A percentile compares a stretch with the other conserved stretches of the same genome.
Conservation (phyloP, 1,284 basidiomycete genomes). For the Golubevia sp. region DNA sequence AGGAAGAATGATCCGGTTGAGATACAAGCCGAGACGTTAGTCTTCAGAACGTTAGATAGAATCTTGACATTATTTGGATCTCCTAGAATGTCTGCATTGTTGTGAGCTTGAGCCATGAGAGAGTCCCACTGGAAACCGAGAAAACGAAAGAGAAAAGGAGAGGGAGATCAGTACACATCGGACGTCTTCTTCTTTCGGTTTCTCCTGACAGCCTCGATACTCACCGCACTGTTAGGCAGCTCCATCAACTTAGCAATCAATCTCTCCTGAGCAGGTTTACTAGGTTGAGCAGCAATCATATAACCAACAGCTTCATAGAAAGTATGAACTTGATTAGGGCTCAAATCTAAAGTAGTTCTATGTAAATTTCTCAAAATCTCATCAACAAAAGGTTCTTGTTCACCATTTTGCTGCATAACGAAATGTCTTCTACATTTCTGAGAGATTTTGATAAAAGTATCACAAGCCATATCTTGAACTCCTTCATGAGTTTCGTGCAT, state of each 20-base stretch:
- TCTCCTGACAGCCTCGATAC: constrained; percentile 44
- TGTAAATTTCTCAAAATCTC: constrained; percentile 92
- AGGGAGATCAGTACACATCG: too few relatives aligned
- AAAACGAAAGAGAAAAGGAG: too few relatives aligned
- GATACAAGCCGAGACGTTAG: constrained; percentile 95
- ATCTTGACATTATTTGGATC: constrained; percentile 96
- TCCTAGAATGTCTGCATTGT: constrained; percentile 87
- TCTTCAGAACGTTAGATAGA: constrained; percentile 94
- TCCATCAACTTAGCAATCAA: constrained; percentile 96
- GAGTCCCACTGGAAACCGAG: constrained; percentile 75
- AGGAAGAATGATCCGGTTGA: constrained; percentile 97
- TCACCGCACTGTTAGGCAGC: constrained; percentile 89
- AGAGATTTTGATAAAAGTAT: constrained; percentile 99
- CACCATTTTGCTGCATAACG: constrained; percentile 96
- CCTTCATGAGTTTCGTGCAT: constrained; percentile 99
- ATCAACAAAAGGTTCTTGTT: constrained; percentile 96
- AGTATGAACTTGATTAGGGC: constrained; percentile 70
- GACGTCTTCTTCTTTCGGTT: too few relatives aligned
- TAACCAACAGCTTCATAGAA: constrained; percentile 88
- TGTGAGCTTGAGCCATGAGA: constrained; percentile 92
- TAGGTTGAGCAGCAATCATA: constrained; percentile 99
- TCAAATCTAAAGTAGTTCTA: constrained; percentile 91
- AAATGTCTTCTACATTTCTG: constrained; percentile 98
- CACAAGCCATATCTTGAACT: constrained; percentile 99
- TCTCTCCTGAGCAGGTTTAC: constrained; percentile 94